Conservation (phyloP, 352 stramenopile species). For the Plasmopara viticola region DNA sequence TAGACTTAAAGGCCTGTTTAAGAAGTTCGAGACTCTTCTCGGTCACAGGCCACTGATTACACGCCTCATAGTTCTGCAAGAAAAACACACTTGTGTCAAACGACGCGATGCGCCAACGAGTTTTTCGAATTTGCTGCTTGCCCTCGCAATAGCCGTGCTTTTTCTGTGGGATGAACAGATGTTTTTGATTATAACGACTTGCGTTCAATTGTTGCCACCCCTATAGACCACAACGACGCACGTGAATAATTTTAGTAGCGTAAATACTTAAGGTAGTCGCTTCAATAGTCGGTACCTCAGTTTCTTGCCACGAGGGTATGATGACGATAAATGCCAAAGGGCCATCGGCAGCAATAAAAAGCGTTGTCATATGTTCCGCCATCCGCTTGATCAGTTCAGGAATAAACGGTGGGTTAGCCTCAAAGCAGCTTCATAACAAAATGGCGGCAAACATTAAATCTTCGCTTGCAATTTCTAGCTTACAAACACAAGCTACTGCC, state of each 20-base stretch:
- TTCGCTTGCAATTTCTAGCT: neutral
- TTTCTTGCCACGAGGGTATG: constrained; percentile 86
- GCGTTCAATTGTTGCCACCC: constrained; percentile 76
- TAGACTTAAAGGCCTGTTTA: constrained; percentile 63
- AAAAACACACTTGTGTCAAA: constrained; percentile 96
- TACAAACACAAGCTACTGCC: neutral
- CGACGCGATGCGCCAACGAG: constrained; percentile 85
- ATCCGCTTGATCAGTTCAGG: constrained; percentile 89
- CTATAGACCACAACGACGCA: constrained; percentile 11
- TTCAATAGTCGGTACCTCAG: constrained; percentile 28
- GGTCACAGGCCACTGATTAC: constrained; percentile 61
- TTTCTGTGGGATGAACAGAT: constrained; percentile 75
- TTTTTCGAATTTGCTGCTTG: constrained; percentile 87
- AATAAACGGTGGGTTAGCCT: constrained; percentile 95
- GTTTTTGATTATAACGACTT: constrained; percentile 68
- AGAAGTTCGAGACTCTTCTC: constrained; percentile 44
- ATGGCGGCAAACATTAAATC: neutral
- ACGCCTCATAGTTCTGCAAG: constrained; percentile 88
- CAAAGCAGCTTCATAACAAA: constrained; percentile 55
- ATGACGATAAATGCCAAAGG: constrained; percentile 89
- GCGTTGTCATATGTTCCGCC: constrained; percentile 80
- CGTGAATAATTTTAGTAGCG: neutral
- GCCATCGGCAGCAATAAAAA: constrained; percentile 55
- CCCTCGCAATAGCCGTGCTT: constrained; percentile 89
- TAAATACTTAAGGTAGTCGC: neutral